A percentile compares a stretch with the other conserved stretches of the same genome.
These are phyloP conservation scores for Aspergillus udagawae DNA, from an alignment of 2,329 filamentous ascomycete genomes.

Conservation along the genomic window DNA sequence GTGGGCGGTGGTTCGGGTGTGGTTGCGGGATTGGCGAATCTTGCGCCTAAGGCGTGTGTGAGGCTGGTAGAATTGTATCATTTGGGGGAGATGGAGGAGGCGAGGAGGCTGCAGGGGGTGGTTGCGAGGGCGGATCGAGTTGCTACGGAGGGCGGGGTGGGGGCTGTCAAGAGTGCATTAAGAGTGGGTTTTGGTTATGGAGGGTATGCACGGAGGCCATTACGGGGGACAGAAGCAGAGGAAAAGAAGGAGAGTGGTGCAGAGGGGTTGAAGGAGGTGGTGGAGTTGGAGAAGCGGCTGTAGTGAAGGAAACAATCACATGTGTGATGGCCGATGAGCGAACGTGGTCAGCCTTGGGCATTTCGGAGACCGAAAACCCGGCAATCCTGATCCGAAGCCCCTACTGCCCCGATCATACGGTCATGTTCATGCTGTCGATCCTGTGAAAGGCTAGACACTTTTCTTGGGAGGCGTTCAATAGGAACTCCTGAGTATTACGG, in stretches of 20 bases:
- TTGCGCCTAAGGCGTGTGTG: slow-evolving; percentile 64
- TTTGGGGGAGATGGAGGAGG: slow-evolving; percentile 57
- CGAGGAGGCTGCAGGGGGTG: slow-evolving; percentile 60
- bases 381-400: no score
- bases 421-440: no score
- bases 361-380: not conserved
- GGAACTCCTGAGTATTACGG: no score
- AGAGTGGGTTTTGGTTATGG: slow-evolving; percentile 63
- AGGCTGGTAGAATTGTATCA: slow-evolving; percentile 56
- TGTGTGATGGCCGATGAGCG: no score
- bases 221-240: slow-evolving; percentile 20
- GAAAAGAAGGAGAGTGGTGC: not conserved
- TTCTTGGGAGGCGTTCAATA: no score
- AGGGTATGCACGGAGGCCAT: slow-evolving; percentile 55
- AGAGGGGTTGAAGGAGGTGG: slow-evolving; percentile 10
- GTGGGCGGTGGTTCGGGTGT: slow-evolving; percentile 68
- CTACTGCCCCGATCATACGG: no score
- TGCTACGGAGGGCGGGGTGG: slow-evolving; percentile 64
- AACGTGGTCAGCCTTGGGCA: not conserved
- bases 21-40: slow-evolving; percentile 68
- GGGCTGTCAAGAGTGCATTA: slow-evolving; percentile 65
- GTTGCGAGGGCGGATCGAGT: slow-evolving; percentile 67
- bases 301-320: not conserved
- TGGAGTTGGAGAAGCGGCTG: slow-evolving; percentile 15
- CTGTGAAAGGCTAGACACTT: no score